Base-by-base conservation (phyloP, 495 filamentous ascomycete genomes). In the Articulospora tetracladia region DNA sequence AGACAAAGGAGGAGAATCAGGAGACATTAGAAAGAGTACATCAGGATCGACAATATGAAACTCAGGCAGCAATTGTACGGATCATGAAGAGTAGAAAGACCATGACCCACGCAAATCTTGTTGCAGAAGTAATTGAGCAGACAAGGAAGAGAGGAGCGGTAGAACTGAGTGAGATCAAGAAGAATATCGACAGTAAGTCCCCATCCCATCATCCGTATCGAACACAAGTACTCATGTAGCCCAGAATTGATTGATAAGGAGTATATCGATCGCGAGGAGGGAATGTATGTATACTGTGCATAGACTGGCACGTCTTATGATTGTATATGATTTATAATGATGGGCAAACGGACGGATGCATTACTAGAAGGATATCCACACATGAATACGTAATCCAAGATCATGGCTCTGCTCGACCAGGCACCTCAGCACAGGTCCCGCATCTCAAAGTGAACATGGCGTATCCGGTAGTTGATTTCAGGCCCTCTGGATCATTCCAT, bases 1-100 rank as follows among this genome's bases (percentile, higher is more conserved):
- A 98, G 75, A 98, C 65, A 1, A 76, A 74, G 53, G 75, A 79
- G 63, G 94, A 99, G 76, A 96, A 97, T 71, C 87, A 92, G 71
- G 89, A 88, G 65, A 98, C 92, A 1, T 91, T 97, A 70, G 88
- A 96, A 73, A 79, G 90, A 3, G 92, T 98, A 0, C 87, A 87
- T 1, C 87, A 87, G 27, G 95, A 99, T 67, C 79, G 94, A 24
- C 90, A 96, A 67, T 96, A 91, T 63, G 94, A 99, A 77, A 96
- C 91, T 0, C 95, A 99, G 72, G 95, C 94, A 15, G 95, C 95
- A 1, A 93, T 99, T 62, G 94, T 97, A 61, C 78, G 94, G 15
- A 96, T 99, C 65, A 92, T 99, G 92, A 99, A 99, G 87, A 87
- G 85, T 63, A 76, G 90, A 62, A 95, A 97, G 81, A 83, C 70